Percentiles rank a stretch among this genome's conserved stretches.
These are phyloP conservation scores for Hortiboletus rubellus DNA, from an alignment of 1,284 basidiomycete species.

Conservation along the genomic window DNA sequence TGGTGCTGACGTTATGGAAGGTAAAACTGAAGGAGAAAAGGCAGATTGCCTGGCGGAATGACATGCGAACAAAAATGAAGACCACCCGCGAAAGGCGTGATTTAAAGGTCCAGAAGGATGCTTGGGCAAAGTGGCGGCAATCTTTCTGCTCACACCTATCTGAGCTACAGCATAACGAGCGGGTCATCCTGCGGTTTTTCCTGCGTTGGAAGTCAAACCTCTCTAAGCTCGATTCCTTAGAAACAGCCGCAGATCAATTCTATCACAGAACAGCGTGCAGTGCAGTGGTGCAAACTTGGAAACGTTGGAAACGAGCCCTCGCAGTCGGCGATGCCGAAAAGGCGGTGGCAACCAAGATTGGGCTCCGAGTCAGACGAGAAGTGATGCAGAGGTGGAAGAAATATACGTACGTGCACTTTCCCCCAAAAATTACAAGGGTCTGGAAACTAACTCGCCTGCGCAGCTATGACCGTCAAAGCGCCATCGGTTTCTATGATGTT, in stretches of 20 bases:
- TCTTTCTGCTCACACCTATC: conserved; percentile 49
- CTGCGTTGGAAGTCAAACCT: conserved; percentile 52
- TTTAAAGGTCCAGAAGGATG: conserved; percentile 47
- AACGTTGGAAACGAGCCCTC: conserved; percentile 52
- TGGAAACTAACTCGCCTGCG: conserved; percentile 12
- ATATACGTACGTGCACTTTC: conserved; percentile 46
- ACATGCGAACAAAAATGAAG: conserved; percentile 70
- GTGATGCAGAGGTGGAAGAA: conserved; percentile 56
- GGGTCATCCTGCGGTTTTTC: conserved; percentile 45
- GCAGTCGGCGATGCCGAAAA: conserved; percentile 47
- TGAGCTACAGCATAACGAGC: conserved; percentile 47
- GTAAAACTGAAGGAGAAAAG: conserved; percentile 48
- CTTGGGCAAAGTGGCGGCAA: conserved; percentile 64
- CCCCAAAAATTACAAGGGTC: conserved; percentile 1
- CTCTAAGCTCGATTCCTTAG: conserved; percentile 42
- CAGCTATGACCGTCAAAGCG: conserved; percentile 47
- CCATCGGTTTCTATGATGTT: conserved; percentile 46
- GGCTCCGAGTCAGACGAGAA: conserved; percentile 47
- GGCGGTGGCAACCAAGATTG: conserved; percentile 43
- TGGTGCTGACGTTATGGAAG: conserved; percentile 50
- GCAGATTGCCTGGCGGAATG: conserved; percentile 59
- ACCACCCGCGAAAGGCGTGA: conserved; percentile 54
- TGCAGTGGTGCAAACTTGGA: conserved; percentile 46
- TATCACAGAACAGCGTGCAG: conserved; percentile 39
- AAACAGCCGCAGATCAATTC: conserved; percentile 50